These are phyloP conservation scores for Blastobotrys apis DNA, from an alignment of 1,139 yeast species.

Conservation along the genomic window DNA sequence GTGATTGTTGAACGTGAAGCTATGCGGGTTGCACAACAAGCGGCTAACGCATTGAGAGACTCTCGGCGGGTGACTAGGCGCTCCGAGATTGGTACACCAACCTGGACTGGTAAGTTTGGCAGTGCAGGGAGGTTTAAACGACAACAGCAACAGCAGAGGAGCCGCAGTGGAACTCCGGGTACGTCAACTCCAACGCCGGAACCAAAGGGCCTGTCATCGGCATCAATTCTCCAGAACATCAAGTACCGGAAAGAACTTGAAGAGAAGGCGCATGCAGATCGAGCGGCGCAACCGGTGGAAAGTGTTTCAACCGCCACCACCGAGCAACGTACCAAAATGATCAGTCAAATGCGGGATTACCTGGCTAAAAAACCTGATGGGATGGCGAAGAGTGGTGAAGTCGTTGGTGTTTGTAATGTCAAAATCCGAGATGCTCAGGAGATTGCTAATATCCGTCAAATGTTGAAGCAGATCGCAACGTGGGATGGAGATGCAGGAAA, in stretches of 20 bases:
- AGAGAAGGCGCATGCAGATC: constrained; percentile 14
- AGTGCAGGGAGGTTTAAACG: constrained; percentile 72
- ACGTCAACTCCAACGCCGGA: constrained; percentile 2
- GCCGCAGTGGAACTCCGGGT: constrained; percentile 1
- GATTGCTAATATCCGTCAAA: constrained; percentile 59
- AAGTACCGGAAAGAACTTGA: constrained; percentile 31
- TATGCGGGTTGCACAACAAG: constrained; percentile 65
- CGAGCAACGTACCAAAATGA: constrained; percentile 26
- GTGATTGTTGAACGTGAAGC: constrained; percentile 74
- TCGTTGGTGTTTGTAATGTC: constrained; percentile 50
- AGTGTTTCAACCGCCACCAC: constrained; percentile 11
- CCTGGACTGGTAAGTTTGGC: constrained; percentile 96
- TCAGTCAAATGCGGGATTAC: constrained; percentile 32
- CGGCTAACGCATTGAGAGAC: constrained; percentile 64
- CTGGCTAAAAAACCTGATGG: constrained; percentile 30
- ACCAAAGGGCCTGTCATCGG: constrained; percentile 20
- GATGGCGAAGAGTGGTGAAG: constrained; percentile 46
- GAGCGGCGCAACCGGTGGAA: constrained; percentile 9
- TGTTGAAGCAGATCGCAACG: constrained; percentile 61
- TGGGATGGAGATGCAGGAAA: constrained; percentile 58
- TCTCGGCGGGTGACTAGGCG: constrained; percentile 63
- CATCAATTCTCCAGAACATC: constrained; percentile 28
- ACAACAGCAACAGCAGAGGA: constrained; percentile 15
- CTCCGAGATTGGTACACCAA: constrained; percentile 75
- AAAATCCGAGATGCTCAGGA: constrained; percentile 50